A percentile compares a stretch with the other conserved stretches of the same genome.
phyloP scores from a whole-genome alignment of 345 rosid genomes.

The Syzygium grande region DNA sequence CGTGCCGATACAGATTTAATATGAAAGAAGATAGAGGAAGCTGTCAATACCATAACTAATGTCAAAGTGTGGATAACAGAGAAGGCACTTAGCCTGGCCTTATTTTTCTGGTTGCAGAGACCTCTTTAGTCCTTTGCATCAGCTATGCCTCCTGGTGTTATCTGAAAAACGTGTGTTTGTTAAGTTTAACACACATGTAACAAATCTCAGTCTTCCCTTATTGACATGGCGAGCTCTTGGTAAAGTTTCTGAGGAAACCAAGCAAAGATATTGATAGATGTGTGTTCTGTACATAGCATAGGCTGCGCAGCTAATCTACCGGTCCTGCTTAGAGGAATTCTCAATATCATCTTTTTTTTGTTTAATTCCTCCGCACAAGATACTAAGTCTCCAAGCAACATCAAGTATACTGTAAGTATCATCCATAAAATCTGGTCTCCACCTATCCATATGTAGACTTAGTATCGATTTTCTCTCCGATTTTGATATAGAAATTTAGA shows the following conservation, averaged over 20 bases:
- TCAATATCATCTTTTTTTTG: not conserved
- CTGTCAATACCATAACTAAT: not conserved
- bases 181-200: not conserved
- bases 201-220: not conserved
- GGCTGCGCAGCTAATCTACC: not conserved
- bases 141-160: constrained; percentile 74
- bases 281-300: not conserved
- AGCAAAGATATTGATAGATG: not conserved
- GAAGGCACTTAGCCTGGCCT: not conserved
- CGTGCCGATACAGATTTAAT: no score
- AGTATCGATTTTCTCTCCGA: not conserved
- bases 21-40: not conserved
- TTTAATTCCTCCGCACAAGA: no score
- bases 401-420: not conserved
- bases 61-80: not conserved
- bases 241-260: not conserved
- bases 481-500: not conserved
- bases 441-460: not conserved
- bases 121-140: constrained; percentile 67
- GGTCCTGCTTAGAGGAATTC: not conserved
- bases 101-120: not conserved
- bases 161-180: not conserved
- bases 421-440: no score
- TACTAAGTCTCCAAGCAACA: not conserved
- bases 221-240: not conserved